Conservation (phyloP, 345 rosid genomes). For the thale cress (Arabidopsis thaliana) region DNA sequence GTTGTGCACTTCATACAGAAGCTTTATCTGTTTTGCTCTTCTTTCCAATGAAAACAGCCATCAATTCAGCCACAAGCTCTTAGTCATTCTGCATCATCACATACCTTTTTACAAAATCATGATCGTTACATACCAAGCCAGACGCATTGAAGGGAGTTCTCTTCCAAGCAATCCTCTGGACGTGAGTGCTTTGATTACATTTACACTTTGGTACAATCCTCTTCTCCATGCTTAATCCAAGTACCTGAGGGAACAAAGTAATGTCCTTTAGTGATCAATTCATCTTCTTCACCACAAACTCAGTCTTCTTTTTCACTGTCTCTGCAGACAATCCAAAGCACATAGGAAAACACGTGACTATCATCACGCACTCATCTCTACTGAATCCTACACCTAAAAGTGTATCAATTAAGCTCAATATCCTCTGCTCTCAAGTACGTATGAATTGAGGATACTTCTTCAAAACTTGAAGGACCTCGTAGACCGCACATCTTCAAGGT, state of each 20-base stretch:
- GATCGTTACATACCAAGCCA: neutral
- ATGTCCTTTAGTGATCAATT: neutral
- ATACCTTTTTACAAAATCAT: neutral
- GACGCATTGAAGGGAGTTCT: neutral
- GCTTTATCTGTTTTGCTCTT: neutral
- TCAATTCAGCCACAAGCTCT: neutral
- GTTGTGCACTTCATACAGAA: neutral
- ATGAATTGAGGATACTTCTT: neutral
- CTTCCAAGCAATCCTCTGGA: neutral
- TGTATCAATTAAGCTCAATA: constrained; percentile 29
- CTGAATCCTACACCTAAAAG: constrained; percentile 27
- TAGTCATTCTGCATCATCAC: neutral
- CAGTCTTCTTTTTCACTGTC: neutral
- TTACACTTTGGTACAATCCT: neutral
- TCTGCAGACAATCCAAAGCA: neutral
- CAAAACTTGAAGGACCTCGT: neutral
- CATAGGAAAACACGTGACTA: neutral
- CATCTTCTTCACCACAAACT: neutral
- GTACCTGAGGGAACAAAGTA: neutral
- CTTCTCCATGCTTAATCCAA: neutral
- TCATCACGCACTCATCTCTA: constrained; percentile 35
- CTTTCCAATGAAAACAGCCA: neutral
- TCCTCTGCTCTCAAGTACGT: constrained; percentile 25
- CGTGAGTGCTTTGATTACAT: neutral
- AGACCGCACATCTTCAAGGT: constrained; percentile 1